phyloP scores from a whole-genome alignment of 108 stramenopile genomes.

The Skeletonema potamos region DNA sequence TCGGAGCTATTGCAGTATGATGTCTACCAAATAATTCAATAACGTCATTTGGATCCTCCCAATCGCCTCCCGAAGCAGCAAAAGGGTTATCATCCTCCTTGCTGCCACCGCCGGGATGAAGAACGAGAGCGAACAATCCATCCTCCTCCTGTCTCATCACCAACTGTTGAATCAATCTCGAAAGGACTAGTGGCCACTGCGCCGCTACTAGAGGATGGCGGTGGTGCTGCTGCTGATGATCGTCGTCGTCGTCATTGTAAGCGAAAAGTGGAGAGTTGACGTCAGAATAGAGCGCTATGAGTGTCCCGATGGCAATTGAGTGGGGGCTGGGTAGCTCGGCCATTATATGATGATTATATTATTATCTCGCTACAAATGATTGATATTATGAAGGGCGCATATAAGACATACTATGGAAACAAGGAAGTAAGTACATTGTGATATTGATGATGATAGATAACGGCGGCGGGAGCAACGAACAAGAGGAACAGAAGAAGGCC shows the following conservation, averaged over 20 bases:
- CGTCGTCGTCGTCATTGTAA: not conserved
- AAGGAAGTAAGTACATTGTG: no score
- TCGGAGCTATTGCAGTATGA: not conserved
- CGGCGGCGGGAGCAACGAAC: no score
- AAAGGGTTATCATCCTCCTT: not conserved
- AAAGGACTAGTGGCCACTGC: slow-evolving; percentile 11
- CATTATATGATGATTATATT: slow-evolving; percentile 47
- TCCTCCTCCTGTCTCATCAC: slow-evolving; percentile 21
- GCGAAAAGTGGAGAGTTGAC: slow-evolving; percentile 59
- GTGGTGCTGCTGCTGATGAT: slow-evolving; percentile 1
- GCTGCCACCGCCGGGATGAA: no score
- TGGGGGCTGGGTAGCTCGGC: slow-evolving; percentile 76
- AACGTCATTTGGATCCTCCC: not conserved
- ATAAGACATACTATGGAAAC: no score
- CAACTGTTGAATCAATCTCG: slow-evolving; percentile 14
- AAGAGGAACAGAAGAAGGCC: no score
- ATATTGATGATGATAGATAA: no score
- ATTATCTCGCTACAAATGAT: no score
- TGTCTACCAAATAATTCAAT: not conserved
- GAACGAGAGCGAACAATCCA: slow-evolving; percentile 12
- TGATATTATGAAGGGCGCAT: no score
- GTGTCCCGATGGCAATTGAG: slow-evolving; percentile 69
- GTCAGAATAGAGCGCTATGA: slow-evolving; percentile 75
- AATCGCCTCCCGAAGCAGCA: no score
- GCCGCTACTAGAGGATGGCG: no score